Evolutionary conservation across 768 basidiomycete species (phyloP).

Genomic region (Russula griseocarnosa): DNA sequence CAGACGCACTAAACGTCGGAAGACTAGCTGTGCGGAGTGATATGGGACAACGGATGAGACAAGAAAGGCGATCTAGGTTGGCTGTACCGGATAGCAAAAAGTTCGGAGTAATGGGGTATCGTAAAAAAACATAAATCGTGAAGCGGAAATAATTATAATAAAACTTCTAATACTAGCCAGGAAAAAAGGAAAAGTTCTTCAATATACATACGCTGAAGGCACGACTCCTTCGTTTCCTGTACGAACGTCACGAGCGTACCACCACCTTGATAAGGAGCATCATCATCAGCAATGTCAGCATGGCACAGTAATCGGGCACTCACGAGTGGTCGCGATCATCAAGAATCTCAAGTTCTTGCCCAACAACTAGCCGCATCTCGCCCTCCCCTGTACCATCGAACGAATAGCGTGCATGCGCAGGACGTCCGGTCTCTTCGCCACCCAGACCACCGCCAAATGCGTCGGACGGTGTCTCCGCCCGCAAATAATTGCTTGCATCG

Average conservation of each 20-base stretch:
- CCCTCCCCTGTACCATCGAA: constrained; percentile 79
- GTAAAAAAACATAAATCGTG: constrained; percentile 29
- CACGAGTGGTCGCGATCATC: constrained; percentile 80
- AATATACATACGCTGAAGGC: constrained; percentile 88
- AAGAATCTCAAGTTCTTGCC: constrained; percentile 68
- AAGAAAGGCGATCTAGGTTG: constrained; percentile 28
- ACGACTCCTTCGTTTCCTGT: constrained; percentile 86
- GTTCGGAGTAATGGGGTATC: constrained; percentile 24
- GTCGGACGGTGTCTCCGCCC: constrained; percentile 79
- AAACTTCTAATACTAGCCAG: constrained; percentile 10
- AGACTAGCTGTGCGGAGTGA: constrained; percentile 25
- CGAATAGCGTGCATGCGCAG: constrained; percentile 76
- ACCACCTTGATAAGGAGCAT: constrained; percentile 60
- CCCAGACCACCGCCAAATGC: constrained; percentile 57
- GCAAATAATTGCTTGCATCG: constrained; percentile 71
- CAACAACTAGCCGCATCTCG: constrained; percentile 64
- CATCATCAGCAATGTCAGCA: constrained; percentile 17
- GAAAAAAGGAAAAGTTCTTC: constrained; percentile 34
- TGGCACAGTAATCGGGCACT: constrained; percentile 34
- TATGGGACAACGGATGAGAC: constrained; percentile 18
- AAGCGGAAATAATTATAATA: constrained; percentile 28
- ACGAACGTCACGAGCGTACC: constrained; percentile 81
- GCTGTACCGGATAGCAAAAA: constrained; percentile 20
- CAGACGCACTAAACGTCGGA: constrained; percentile 19
- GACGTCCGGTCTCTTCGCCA: constrained; percentile 57